Conservation (phyloP, 1,284 basidiomycete genomes). For the Rhodotorula sp. region DNA sequence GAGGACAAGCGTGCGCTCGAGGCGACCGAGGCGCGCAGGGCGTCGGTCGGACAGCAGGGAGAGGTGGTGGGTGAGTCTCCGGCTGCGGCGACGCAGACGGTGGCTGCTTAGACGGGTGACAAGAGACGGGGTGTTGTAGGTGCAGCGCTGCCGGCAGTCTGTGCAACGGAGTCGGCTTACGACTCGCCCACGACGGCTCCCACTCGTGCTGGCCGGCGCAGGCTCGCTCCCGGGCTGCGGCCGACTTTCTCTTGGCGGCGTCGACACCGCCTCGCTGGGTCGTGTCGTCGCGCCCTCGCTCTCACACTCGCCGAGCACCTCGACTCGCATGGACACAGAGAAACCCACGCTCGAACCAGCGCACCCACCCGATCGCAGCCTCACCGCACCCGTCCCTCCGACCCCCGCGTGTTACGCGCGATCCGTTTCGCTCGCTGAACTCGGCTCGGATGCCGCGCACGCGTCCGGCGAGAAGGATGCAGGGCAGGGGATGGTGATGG, state of each 20-base stretch:
- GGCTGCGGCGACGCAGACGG: neutral
- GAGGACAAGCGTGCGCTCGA: conserved; percentile 35
- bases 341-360: neutral
- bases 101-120: too few species aligned
- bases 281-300: neutral
- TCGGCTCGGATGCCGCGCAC: too few species aligned
- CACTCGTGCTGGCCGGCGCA: neutral
- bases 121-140: neutral
- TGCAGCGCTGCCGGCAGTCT: neutral
- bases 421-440: neutral
- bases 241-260: neutral
- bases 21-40: conserved; percentile 35
- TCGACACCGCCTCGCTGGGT: neutral
- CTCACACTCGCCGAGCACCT: neutral
- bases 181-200: too few species aligned
- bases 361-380: neutral
- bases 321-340: neutral
- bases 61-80: neutral
- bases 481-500: neutral
- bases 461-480: too few species aligned
- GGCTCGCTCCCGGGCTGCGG: too few species aligned
- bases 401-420: neutral
- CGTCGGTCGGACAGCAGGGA: conserved; percentile 1
- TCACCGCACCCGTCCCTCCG: neutral
- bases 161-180: neutral